A percentile compares a stretch with the other conserved stretches of the same genome.
phyloP scores from a whole-genome alignment of 1,284 basidiomycete genomes.

The Microbotryomycetes sp. region DNA sequence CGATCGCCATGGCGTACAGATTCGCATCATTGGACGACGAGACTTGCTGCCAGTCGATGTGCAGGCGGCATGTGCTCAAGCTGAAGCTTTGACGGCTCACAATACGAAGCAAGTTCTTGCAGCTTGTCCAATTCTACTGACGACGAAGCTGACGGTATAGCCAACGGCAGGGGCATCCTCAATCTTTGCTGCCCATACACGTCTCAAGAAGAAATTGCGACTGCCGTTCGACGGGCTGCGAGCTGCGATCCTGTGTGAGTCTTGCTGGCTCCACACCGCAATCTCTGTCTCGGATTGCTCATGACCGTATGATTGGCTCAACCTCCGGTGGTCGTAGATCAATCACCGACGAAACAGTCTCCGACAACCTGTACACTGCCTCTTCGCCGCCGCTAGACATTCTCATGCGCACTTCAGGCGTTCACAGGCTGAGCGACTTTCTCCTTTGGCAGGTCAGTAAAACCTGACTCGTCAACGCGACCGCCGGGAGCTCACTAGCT shows the following conservation, averaged over 20 bases:
- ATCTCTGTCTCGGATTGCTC: conserved; percentile 48
- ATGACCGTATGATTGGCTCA: conserved; percentile 44
- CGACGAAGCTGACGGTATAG: too few species aligned
- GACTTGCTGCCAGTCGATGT: conserved; percentile 73
- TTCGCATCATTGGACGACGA: conserved; percentile 73
- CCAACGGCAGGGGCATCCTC: conserved; percentile 62
- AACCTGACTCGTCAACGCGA: not conserved
- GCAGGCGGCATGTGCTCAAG: conserved; percentile 60
- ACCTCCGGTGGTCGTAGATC: conserved; percentile 44
- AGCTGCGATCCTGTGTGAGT: conserved; percentile 1
- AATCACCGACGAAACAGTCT: conserved; percentile 62
- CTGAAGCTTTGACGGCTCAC: conserved; percentile 69
- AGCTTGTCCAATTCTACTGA: not conserved
- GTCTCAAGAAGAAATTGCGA: conserved; percentile 83
- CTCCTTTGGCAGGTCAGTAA: conserved; percentile 82
- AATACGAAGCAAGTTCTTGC: conserved; percentile 58
- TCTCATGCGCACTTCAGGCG: conserved; percentile 85
- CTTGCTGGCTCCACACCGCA: not conserved
- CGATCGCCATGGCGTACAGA: conserved; percentile 70
- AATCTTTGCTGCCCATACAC: conserved; percentile 95
- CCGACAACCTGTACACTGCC: conserved; percentile 60
- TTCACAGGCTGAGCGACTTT: conserved; percentile 83
- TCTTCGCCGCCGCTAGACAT: conserved; percentile 58
- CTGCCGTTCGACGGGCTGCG: conserved; percentile 51
- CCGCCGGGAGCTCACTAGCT: not conserved